Evolutionary conservation across 2,329 filamentous ascomycete species (phyloP).

Genomic region (Colletotrichum karsti): DNA sequence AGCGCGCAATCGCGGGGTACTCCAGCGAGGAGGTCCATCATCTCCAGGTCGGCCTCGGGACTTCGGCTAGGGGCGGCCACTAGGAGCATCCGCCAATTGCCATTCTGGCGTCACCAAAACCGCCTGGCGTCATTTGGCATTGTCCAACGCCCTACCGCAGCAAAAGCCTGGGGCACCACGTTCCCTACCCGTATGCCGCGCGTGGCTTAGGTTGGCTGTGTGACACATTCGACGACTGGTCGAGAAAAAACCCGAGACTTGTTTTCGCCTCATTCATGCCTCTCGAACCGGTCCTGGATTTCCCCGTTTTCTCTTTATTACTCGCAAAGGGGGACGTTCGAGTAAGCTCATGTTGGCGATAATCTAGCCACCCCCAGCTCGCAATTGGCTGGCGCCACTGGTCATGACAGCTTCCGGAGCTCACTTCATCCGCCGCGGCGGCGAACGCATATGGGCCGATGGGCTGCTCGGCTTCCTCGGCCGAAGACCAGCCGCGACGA

Average conservation of each 20-base stretch:
- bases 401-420: constrained; percentile 29
- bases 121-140: constrained; percentile 11
- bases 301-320: background rate
- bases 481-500: constrained; percentile 8
- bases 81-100: constrained; percentile 2
- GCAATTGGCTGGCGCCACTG: constrained; percentile 25
- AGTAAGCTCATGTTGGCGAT: constrained; percentile 20
- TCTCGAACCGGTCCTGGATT: background rate
- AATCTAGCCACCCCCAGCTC: constrained; percentile 26
- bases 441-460: constrained; percentile 13
- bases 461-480: constrained; percentile 23
- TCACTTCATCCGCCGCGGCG: constrained; percentile 22
- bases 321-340: background rate
- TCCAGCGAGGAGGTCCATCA: constrained; percentile 10
- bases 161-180: constrained; percentile 4
- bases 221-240: background rate
- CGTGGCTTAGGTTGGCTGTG: constrained; percentile 10
- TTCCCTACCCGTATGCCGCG: constrained; percentile 18
- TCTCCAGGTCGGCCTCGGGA: constrained; percentile 28
- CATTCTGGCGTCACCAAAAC: constrained; percentile 15
- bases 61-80: constrained; percentile 27
- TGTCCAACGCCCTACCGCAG: background rate
- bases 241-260: background rate
- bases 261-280: background rate
- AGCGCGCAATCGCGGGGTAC: constrained; percentile 23